These are phyloP conservation scores for Ceratocystis cubensis DNA, from an alignment of 2,329 filamentous ascomycete species.

Conservation along the genomic window DNA sequence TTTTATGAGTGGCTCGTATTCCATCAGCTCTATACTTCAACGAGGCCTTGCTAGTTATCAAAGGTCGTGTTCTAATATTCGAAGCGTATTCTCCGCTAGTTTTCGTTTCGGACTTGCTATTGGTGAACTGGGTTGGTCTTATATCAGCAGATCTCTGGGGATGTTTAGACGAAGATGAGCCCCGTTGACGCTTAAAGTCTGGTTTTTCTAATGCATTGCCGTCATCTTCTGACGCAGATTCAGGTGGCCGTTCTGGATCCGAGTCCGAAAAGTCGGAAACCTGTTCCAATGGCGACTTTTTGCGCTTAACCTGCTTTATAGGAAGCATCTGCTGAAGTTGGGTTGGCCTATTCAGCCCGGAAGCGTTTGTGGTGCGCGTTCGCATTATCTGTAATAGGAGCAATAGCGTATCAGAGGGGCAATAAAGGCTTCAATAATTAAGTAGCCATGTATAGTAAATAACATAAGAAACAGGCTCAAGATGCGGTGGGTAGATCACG, in stretches of 20 bases:
- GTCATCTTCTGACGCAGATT: not conserved
- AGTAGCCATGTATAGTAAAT: not conserved
- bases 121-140: not conserved
- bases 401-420: not conserved
- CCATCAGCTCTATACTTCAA: not conserved
- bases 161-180: not conserved
- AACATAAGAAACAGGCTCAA: not conserved
- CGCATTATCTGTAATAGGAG: not conserved
- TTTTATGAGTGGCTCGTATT: not conserved
- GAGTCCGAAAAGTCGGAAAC: constrained; percentile 2
- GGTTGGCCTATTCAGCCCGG: not conserved
- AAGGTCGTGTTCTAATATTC: not conserved
- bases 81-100: not conserved
- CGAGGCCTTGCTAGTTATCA: not conserved
- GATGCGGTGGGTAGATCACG: too few relatives aligned
- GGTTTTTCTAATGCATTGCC: not conserved
- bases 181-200: not conserved
- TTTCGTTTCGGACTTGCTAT: not conserved
- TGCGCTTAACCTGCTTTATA: not conserved
- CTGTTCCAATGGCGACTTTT: not conserved
- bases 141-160: not conserved
- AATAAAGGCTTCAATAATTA: not conserved
- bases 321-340: not conserved
- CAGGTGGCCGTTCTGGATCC: not conserved
- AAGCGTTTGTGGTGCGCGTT: not conserved